phyloP scores from a whole-genome alignment of 495 filamentous ascomycete genomes.

The Xylaria palmicola region DNA sequence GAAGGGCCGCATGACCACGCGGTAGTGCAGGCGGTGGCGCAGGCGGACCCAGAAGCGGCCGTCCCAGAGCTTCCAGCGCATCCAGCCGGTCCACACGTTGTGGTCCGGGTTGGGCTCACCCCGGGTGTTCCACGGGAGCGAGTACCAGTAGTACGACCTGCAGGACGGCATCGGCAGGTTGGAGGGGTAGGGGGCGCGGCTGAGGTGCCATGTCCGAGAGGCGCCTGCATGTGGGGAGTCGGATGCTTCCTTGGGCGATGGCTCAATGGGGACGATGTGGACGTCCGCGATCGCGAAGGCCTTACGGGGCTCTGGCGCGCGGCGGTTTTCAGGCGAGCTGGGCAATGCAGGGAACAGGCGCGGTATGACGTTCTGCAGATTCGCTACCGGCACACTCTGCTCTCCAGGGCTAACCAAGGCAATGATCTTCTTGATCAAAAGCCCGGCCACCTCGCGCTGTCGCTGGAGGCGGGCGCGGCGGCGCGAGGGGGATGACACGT shows the following conservation, averaged over 20 bases:
- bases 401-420: conserved; percentile 39
- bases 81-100: conserved; percentile 25
- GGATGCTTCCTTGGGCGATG: neutral
- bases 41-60: conserved; percentile 79
- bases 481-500: conserved; percentile 15
- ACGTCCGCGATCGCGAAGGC: conserved; percentile 56
- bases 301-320: conserved; percentile 24
- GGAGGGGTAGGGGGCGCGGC: conserved; percentile 38
- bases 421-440: conserved; percentile 39
- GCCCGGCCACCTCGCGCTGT: conserved; percentile 38
- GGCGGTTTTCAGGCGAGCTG: conserved; percentile 5
- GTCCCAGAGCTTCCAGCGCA: conserved; percentile 67
- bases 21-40: conserved; percentile 34
- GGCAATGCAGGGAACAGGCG: conserved; percentile 37
- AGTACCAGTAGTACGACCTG: conserved; percentile 11
- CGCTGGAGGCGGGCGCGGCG: conserved; percentile 30
- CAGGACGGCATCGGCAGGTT: conserved; percentile 19
- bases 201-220: conserved; percentile 38
- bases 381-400: conserved; percentile 27
- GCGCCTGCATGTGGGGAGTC: neutral
- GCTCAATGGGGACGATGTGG: conserved; percentile 48
- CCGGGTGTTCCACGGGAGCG: neutral
- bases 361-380: conserved; percentile 36
- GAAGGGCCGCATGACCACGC: conserved; percentile 52
- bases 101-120: neutral